Evolutionary conservation across 2,329 filamentous ascomycete genomes (phyloP), one percentile per base, ranked within the genome.

Genomic region (Plenodomus biglobosus): DNA sequence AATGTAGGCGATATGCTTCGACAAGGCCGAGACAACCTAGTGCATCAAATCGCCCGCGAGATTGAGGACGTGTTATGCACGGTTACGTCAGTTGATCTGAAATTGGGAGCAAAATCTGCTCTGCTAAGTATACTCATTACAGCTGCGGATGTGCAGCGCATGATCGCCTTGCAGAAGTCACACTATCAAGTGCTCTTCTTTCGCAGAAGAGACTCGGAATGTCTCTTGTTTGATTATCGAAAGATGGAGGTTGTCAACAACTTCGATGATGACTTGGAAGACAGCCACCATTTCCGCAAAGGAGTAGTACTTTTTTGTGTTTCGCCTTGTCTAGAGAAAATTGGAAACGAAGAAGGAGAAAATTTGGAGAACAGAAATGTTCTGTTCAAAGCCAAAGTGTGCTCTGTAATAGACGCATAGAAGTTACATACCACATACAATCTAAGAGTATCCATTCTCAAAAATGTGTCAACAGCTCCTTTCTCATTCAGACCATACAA

Each of bases 201-300:
- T 34, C 55, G 51, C 19, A 10, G 8, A 32, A 45, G 50, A 2
- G 44, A 53, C 3, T 38, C 38, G 4, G 17, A 30, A 7, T 19
- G 30, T 2, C 32, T 50, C 16, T 30, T 42, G 5, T 65, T 69
- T 18, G 64, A 71, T 20, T 42, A 54, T 6, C 35, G 22, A 10
- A 58, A 49, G 15, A 72, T 71, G 68, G 67, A 71, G 36, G 47
- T 59, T 11, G 54, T 71, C 11, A 66, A 70, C 19, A 58, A 68
- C 38, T 10, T 62, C 2, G 59, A 65, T 32, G 42, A 48, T 11
- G 40, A 38, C 7, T 40, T 56, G 34, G 68, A 70, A 4, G 60
- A 59, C 7, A 44, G 46, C 2, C 53, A 61, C 38, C 43, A 50
- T 16, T 27, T 51, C 4, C 36, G 19, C 17, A 50, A 63, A 8